phyloP scores from a whole-genome alignment of 2,329 filamentous ascomycete species.

The Clonostachys rosea region DNA sequence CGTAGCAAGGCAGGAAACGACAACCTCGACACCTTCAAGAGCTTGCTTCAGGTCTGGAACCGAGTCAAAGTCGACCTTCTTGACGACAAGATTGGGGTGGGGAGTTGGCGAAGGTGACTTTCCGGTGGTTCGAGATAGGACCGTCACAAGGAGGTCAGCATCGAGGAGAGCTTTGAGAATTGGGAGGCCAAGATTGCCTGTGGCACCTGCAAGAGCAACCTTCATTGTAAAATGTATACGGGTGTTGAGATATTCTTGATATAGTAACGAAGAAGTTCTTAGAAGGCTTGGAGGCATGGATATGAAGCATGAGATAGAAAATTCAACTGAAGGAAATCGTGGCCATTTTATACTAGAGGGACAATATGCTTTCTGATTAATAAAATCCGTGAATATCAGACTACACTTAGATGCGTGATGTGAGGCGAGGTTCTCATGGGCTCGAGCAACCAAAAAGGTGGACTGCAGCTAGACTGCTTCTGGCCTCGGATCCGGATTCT shows the following conservation, averaged over 20 bases:
- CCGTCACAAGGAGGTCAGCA: neutral
- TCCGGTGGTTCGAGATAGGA: neutral
- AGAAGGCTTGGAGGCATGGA: too few species aligned
- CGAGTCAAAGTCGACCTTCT: neutral
- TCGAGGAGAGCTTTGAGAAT: neutral
- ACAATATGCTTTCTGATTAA: too few species aligned
- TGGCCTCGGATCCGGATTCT: neutral
- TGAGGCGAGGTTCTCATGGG: too few species aligned
- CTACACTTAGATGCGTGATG: too few species aligned
- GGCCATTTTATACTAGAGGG: too few species aligned
- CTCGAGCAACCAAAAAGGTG: neutral
- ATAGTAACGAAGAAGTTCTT: too few species aligned
- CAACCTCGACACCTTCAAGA: constrained; percentile 51
- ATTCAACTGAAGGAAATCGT: too few species aligned
- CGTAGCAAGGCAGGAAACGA: constrained; percentile 30
- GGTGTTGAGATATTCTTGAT: too few species aligned
- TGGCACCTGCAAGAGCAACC: constrained; percentile 1
- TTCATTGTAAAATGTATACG: neutral
- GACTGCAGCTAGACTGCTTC: neutral
- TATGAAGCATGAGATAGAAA: too few species aligned
- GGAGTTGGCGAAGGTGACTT: neutral
- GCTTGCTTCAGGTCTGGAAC: constrained; percentile 18
- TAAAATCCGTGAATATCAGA: too few species aligned
- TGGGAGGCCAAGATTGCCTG: constrained; percentile 1
- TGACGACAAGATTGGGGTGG: neutral